Base-by-base conservation (phyloP, 768 basidiomycete species). In the Auriculariales sp. region DNA sequence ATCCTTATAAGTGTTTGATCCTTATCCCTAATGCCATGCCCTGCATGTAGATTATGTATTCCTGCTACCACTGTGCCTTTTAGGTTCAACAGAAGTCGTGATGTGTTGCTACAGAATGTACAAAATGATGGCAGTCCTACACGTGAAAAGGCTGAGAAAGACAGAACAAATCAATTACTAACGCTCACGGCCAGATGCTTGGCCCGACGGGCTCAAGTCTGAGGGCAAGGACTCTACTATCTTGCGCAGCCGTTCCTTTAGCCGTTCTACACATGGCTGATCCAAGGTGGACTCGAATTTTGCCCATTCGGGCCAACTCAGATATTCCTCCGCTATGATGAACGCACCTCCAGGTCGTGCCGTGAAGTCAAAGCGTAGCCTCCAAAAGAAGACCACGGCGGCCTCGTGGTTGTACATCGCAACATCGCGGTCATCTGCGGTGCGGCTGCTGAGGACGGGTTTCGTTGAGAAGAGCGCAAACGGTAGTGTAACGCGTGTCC, bases 201-300 rank as follows among this genome's bases (percentile, higher is more conserved):
- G n/a, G n/a, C n/a, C n/a, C n/a, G n/a, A n/a, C n/a, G n/a, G n/a
- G n/a, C n/a, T n/a, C n/a, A 44, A 25, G 7, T 44, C 39, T 4
- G 39, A 19, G 22, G 39, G 39, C 6, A 44, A 25, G 7, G 19
- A 12, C 9, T 44, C 39, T 10, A 44, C 39, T 9, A 44, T 44
- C 39, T 44, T 44, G 39, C 39, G 39, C 39, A 44, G 39, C 5
- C 39, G 39, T 10, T 44, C 39, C 39, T 44, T 44, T 19, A 44
- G 39, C 5, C 39, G 39, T 15, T 44, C 39, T 19, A 44, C 39
- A 25, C 2, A 44, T 10, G 39, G 5, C 39, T 44, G 39, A 25
- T 44, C 39, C 0, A 9, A 7, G 22, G 17, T 19, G 22, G 17
- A 3, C 39, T 44, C 39, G 39, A 44, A 44, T 11, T 25, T 19